Percentiles rank a stretch among this genome's conserved stretches.
These are phyloP conservation scores for Nicotiana noctiflora DNA, from an alignment of 257 asterid genomes.

Conservation along the genomic window DNA sequence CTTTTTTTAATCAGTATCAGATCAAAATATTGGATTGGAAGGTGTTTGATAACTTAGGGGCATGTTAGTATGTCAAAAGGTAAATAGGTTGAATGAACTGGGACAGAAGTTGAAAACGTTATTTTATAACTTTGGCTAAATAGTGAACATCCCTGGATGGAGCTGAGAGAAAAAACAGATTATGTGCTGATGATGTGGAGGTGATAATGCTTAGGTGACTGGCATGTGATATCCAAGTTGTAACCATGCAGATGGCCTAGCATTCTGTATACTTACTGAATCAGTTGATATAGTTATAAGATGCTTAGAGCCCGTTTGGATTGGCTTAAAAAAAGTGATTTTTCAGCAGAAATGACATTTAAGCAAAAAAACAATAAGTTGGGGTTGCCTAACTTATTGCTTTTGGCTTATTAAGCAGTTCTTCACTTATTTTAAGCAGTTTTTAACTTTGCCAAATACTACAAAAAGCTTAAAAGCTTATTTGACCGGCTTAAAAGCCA, in stretches of 20 bases:
- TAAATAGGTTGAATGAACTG: neutral
- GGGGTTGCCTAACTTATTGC: no score
- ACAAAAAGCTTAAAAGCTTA: no score
- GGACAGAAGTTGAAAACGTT: neutral
- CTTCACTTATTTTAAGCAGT: no score
- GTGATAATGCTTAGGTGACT: neutral
- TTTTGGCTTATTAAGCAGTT: no score
- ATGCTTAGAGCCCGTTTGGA: no score
- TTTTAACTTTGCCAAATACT: no score
- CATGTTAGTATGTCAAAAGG: neutral
- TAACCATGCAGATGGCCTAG: neutral
- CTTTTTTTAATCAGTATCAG: no score
- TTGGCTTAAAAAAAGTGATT: no score
- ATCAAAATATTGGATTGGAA: neutral
- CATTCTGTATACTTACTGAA: neutral
- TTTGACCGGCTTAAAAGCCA: no score
- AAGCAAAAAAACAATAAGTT: no score
- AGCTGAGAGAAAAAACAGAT: neutral
- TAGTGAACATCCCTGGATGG: neutral
- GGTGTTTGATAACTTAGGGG: neutral
- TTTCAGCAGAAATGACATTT: no score
- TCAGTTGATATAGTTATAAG: neutral
- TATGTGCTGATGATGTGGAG: neutral
- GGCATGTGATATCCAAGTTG: neutral
- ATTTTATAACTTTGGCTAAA: neutral